Evolutionary conservation across 2,329 filamentous ascomycete genomes (phyloP).

Genomic region (Dothiorella sarmentorum): DNA sequence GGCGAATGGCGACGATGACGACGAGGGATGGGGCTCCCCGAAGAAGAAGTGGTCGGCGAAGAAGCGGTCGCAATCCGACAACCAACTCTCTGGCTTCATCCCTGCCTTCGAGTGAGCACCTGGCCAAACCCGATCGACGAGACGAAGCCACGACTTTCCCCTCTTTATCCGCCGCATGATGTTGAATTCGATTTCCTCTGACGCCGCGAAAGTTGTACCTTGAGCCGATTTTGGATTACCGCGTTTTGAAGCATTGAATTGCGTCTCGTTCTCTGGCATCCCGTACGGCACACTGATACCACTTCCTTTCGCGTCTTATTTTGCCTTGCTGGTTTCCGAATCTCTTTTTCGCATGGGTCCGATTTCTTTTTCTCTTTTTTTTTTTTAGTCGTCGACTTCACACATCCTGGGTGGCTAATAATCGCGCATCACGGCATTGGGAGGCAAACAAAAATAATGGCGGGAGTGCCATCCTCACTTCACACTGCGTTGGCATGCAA

Average conservation of each 20-base stretch:
- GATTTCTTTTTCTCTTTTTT: neutral
- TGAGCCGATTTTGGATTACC: constrained; percentile 3
- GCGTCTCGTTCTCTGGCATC: constrained; percentile 14
- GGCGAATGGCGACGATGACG: constrained; percentile 8
- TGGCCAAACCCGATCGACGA: constrained; percentile 6
- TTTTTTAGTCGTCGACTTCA: neutral
- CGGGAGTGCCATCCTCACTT: neutral
- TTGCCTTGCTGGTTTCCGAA: constrained; percentile 4
- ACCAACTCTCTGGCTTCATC: constrained; percentile 15
- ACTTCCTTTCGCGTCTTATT: constrained; percentile 12
- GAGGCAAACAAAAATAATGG: constrained; percentile 3
- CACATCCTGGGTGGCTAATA: constrained; percentile 11
- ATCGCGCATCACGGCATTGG: constrained; percentile 12
- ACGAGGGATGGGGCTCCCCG: constrained; percentile 14
- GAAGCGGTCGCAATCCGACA: constrained; percentile 3
- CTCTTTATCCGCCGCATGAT: constrained; percentile 8
- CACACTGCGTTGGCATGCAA: constrained; percentile 1
- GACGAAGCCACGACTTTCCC: constrained; percentile 16
- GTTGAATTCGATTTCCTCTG: neutral
- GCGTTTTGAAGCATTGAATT: constrained; percentile 14
- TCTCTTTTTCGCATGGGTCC: neutral
- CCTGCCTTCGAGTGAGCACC: constrained; percentile 16
- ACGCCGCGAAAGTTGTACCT: constrained; percentile 8
- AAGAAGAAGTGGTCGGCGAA: constrained; percentile 18
- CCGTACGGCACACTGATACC: constrained; percentile 4